Base-by-base conservation (phyloP, 2,329 filamentous ascomycete species). In the Neofusicoccum ribis region DNA sequence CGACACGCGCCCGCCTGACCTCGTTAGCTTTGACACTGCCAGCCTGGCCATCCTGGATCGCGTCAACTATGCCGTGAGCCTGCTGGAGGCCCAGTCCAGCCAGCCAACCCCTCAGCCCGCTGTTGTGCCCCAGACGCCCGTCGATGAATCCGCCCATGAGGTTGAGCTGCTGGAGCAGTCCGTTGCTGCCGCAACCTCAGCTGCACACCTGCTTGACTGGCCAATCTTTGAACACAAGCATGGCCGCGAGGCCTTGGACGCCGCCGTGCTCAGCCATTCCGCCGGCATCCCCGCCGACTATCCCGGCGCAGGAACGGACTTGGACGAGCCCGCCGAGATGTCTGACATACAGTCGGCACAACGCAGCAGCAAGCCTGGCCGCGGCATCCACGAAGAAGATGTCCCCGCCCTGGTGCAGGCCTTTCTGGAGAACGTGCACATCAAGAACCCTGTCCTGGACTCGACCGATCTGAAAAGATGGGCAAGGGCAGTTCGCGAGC, bases 1-100 rank as follows among this genome's bases (percentile, higher is more conserved):
- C 20, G n/a, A 14, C 31, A 31, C n/a, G 20, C 27, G 14, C n/a
- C 66, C 67, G 54, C 4, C 49, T 51, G 49, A 51, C 31, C n/a
- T 0, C 27, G 11, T 5, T n/a, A 78, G 76, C 41, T 78, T 76
- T 39, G 76, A 78, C 50, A 70, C 74, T 23, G 77, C 76, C n/a
- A 78, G 73, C 36, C 63, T 78, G 3, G 75, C 74, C 49, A 78
- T 78, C 14, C 65, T 78, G 11, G 72, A 74, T 37, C 67, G 69
- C n/a, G 64, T 74, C 17, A 70, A 73, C 43, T 68, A 71, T 62
- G 72, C 72, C 23, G 68, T 72, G 9, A 64, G 68, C 8, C 66
- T 73, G 9, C 44, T 74, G 6, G 69, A 71, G 51, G 50, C 27
- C 11, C 65, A 59, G 15, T 44, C 66, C 36, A 59, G n/a, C 20